Evolutionary conservation across 2,329 filamentous ascomycete genomes (phyloP).

Genomic region (Hypoxylon sp.): DNA sequence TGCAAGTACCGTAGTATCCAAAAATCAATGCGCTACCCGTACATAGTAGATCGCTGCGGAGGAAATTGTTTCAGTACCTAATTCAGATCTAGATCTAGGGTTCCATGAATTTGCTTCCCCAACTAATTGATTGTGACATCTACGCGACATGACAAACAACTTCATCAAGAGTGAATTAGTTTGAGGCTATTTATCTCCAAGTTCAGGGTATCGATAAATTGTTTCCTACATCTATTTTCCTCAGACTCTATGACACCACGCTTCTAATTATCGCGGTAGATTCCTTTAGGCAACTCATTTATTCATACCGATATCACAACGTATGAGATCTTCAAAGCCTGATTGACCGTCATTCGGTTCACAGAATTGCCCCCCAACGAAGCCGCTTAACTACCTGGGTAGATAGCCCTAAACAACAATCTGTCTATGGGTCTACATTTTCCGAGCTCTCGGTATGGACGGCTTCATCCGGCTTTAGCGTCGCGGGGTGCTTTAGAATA

Average conservation of each 20-base stretch:
- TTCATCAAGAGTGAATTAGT: slow-evolving; percentile 2
- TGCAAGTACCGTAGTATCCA: slow-evolving; percentile 15
- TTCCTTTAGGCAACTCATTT: neutral
- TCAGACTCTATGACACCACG: neutral
- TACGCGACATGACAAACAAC: neutral
- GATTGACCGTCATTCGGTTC: neutral
- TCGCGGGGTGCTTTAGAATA: slow-evolving; percentile 25
- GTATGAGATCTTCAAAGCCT: neutral
- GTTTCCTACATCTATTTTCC: slow-evolving; percentile 6
- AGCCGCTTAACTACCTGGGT: neutral
- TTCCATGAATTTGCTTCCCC: neutral
- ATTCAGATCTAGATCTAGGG: slow-evolving; percentile 23
- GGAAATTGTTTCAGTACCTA: slow-evolving; percentile 20
- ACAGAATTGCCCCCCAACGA: neutral
- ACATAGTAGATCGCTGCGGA: slow-evolving; percentile 24
- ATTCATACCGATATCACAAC: neutral
- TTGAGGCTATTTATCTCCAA: slow-evolving; percentile 6
- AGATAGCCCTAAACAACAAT: neutral
- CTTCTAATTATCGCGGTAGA: slow-evolving; percentile 1
- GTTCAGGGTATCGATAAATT: slow-evolving; percentile 22
- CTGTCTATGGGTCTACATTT: slow-evolving; percentile 14
- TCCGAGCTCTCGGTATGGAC: slow-evolving; percentile 36
- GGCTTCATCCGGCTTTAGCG: slow-evolving; percentile 18
- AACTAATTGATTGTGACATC: neutral
- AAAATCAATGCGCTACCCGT: slow-evolving; percentile 16